phyloP scores from a whole-genome alignment of 2,329 filamentous ascomycete genomes.

The Diaporthe longicolla region DNA sequence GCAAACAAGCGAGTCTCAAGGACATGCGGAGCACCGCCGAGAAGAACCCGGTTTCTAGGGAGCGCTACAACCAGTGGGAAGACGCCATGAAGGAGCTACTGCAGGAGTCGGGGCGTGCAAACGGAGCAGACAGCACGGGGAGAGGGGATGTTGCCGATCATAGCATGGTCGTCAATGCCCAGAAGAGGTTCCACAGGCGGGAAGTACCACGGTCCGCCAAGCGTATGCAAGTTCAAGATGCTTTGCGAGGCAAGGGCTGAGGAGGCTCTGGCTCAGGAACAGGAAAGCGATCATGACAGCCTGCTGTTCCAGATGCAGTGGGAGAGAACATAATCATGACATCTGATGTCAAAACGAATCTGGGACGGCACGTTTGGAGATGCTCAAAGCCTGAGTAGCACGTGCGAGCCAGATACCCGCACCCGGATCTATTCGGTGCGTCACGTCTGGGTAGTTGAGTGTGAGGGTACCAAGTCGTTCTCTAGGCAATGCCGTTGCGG shows the following conservation, averaged over 20 bases:
- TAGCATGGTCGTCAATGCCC: slow-evolving; percentile 75
- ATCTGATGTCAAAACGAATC: neutral
- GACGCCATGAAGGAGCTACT: slow-evolving; percentile 71
- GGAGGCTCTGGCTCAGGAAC: slow-evolving; percentile 9
- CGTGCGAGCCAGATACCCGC: neutral
- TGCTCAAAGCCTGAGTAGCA: neutral
- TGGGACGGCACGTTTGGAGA: neutral
- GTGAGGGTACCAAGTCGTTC: too few species aligned
- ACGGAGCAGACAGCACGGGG: slow-evolving; percentile 44
- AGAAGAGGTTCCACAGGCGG: slow-evolving; percentile 66
- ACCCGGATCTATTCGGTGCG: neutral
- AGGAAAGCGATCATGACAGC: neutral
- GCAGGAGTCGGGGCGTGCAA: slow-evolving; percentile 48
- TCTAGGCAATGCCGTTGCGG: neutral
- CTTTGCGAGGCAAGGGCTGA: slow-evolving; percentile 47
- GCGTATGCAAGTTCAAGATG: slow-evolving; percentile 49
- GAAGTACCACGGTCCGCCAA: slow-evolving; percentile 64
- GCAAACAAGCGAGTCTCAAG: slow-evolving; percentile 75
- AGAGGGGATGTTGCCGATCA: slow-evolving; percentile 69
- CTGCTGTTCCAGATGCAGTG: neutral
- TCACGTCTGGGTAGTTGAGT: neutral
- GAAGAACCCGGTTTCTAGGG: slow-evolving; percentile 65
- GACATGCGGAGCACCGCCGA: slow-evolving; percentile 71
- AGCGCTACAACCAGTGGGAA: slow-evolving; percentile 74
- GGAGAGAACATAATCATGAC: neutral